Evolutionary conservation across 257 asterid genomes (phyloP).

Genomic region (Asclepias syriaca): DNA sequence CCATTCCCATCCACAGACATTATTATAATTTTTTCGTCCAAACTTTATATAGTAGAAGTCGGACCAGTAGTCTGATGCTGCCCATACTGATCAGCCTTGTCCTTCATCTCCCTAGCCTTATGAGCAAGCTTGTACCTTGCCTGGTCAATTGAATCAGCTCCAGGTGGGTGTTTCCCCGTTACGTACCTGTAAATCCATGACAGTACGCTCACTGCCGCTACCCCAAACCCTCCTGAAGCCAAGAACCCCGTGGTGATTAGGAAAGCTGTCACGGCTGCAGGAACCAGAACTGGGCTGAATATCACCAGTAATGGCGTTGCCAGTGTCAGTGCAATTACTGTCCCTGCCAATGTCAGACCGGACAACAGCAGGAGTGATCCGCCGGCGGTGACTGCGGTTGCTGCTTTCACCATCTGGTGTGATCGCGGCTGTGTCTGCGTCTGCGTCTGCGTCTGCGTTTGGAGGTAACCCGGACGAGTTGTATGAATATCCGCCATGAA

Average conservation of each 20-base stretch:
- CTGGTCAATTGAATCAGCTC: slow-evolving; percentile 45
- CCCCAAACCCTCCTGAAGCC: slow-evolving; percentile 74
- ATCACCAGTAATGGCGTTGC: slow-evolving; percentile 76
- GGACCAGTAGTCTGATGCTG: slow-evolving; percentile 9
- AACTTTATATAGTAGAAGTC: background rate
- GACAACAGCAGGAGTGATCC: slow-evolving; percentile 64
- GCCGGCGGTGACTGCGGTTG: slow-evolving; percentile 68
- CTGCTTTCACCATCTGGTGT: slow-evolving; percentile 53
- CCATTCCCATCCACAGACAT: background rate
- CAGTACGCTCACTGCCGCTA: slow-evolving; percentile 61
- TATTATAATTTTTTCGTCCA: no score
- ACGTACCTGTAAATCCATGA: slow-evolving; percentile 47
- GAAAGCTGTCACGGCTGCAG: slow-evolving; percentile 48
- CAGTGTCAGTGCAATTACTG: slow-evolving; percentile 57
- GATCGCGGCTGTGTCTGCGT: slow-evolving; percentile 27
- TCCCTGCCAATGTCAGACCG: slow-evolving; percentile 52
- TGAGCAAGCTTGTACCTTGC: slow-evolving; percentile 42
- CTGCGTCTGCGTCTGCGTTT: background rate
- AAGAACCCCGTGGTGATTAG: slow-evolving; percentile 45
- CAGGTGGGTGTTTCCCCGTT: slow-evolving; percentile 57
- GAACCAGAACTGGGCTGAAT: slow-evolving; percentile 79
- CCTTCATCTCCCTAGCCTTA: slow-evolving; percentile 71
- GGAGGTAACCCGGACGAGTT: slow-evolving; percentile 7
- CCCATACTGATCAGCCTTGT: slow-evolving; percentile 38
- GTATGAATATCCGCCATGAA: slow-evolving; percentile 14